Base-by-base conservation (phyloP, 768 basidiomycete species). In the Chalciporus sphaerocephalus region DNA sequence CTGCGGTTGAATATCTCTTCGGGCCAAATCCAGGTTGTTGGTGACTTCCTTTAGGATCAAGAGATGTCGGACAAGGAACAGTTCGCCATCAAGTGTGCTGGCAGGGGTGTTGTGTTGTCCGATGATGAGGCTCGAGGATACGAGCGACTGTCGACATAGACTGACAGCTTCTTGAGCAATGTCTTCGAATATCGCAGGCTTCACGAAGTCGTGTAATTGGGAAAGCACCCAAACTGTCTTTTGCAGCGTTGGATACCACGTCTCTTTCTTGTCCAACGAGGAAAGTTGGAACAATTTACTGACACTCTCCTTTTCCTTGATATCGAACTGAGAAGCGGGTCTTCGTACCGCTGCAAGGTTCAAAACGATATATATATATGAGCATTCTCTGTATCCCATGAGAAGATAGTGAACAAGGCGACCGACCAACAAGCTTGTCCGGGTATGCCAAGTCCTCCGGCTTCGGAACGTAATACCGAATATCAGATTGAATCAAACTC, bases 151-250 rank as follows among this genome's bases (percentile, higher is more conserved):
- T 27, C 85, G 80, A 62, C 93, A 95, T 4, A 92, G 71, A 11
- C 77, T 74, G 24, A 96, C 75, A 0, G 94, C 91, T 68, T 97
- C 94, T 67, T 93, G 90, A 0, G 95, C 93, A 32, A 98, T 88
- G 62, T 99, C 96, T 56, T 93, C 88, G 47, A 96, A 99, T 47
- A 97, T 94, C 1, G 83, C 85, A n/a, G 89, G 84, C 93, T 96
- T 92, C 44, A 98, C 88, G 56, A 89, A 97, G 52, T 92, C 83
- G 50, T 92, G 85, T 27, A 99, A 68, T 65, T 93, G 90, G 1
- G 84, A 83, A 25, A 99, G 71, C 1, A 98, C 86, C 92, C 92
- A 95, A 11, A 94, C 78, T 3, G 91, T 92, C 61, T 85, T 91
- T 56, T 79, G 74, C 38, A 99, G 62, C 0, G 92, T 92, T 1